Evolutionary conservation across 2,329 filamentous ascomycete genomes (phyloP).

Genomic region (Plenodomus biglobosus): DNA sequence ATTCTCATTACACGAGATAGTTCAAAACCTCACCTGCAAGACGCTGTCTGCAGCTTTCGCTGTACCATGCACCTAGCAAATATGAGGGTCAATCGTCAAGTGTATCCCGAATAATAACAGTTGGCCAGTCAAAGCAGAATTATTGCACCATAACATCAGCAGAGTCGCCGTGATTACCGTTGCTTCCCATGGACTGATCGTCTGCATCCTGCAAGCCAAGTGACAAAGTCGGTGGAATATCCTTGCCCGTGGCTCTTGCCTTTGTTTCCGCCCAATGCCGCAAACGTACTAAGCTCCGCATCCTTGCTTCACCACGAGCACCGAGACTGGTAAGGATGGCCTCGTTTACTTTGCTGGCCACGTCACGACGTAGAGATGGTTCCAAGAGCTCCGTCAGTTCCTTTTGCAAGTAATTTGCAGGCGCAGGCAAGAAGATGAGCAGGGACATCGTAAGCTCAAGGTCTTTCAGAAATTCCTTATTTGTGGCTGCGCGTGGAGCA

Average conservation of each 20-base stretch:
- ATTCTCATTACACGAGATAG: too few relatives aligned
- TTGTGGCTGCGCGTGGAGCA: slow-evolving; percentile 80
- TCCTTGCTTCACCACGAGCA: slow-evolving; percentile 74
- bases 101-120: too few relatives aligned
- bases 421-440: slow-evolving; percentile 73
- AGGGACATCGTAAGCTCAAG: slow-evolving; percentile 92
- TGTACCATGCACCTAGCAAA: too few relatives aligned
- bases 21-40: too few relatives aligned
- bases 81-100: too few relatives aligned
- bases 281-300: slow-evolving; percentile 77
- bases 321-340: slow-evolving; percentile 77
- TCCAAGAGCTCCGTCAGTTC: slow-evolving; percentile 76
- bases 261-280: slow-evolving; percentile 80
- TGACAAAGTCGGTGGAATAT: slow-evolving; percentile 45
- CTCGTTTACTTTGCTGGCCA: slow-evolving; percentile 88
- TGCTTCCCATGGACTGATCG: slow-evolving; percentile 24
- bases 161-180: slow-evolving; percentile 30
- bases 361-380: slow-evolving; percentile 74
- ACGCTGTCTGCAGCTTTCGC: too few relatives aligned
- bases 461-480: slow-evolving; percentile 78
- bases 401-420: slow-evolving; percentile 68
- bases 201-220: slow-evolving; percentile 47
- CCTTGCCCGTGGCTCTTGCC: slow-evolving; percentile 50
- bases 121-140: background rate
- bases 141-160: slow-evolving; percentile 41